Conservation (phyloP, 495 filamentous ascomycete species). For the Hypoxylon subgilvum region DNA sequence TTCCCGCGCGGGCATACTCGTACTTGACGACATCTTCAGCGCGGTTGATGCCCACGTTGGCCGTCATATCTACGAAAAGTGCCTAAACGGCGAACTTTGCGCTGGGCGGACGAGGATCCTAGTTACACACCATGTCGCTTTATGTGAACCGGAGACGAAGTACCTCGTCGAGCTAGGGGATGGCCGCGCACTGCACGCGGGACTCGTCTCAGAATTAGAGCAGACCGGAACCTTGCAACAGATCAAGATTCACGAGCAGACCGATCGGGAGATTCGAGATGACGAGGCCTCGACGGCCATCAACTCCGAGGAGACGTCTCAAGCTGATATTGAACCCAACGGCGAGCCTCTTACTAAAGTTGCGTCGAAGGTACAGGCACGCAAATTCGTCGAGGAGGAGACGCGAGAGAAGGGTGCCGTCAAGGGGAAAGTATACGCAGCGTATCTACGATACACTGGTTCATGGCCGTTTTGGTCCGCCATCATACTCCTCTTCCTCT, state of each 20-base stretch:
- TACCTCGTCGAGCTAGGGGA: conserved; percentile 74
- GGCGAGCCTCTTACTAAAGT: conserved; percentile 52
- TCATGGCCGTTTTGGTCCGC: conserved; percentile 67
- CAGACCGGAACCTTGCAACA: conserved; percentile 61
- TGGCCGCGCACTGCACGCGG: conserved; percentile 67
- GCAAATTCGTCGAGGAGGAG: conserved; percentile 79
- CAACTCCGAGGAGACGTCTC: conserved; percentile 50
- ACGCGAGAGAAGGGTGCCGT: conserved; percentile 69
- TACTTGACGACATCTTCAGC: conserved; percentile 87
- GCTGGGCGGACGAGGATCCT: conserved; percentile 75
- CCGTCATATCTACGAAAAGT: conserved; percentile 75
- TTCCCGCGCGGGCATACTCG: conserved; percentile 76
- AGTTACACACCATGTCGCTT: conserved; percentile 80
- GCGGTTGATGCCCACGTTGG: conserved; percentile 77
- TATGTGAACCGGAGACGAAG: conserved; percentile 71
- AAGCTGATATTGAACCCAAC: conserved; percentile 36
- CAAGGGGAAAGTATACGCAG: conserved; percentile 64
- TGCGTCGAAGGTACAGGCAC: conserved; percentile 47
- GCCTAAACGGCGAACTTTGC: conserved; percentile 71
- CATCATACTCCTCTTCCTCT: conserved; percentile 58
- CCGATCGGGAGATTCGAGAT: conserved; percentile 50
- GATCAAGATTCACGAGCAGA: conserved; percentile 64
- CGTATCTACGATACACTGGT: conserved; percentile 70
- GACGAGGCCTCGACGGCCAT: conserved; percentile 54
- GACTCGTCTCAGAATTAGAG: conserved; percentile 63